Percentiles rank a stretch among this genome's conserved stretches.
Conservation (phyloP, 306 rosid species). For the Fagus sylvatica region DNA sequence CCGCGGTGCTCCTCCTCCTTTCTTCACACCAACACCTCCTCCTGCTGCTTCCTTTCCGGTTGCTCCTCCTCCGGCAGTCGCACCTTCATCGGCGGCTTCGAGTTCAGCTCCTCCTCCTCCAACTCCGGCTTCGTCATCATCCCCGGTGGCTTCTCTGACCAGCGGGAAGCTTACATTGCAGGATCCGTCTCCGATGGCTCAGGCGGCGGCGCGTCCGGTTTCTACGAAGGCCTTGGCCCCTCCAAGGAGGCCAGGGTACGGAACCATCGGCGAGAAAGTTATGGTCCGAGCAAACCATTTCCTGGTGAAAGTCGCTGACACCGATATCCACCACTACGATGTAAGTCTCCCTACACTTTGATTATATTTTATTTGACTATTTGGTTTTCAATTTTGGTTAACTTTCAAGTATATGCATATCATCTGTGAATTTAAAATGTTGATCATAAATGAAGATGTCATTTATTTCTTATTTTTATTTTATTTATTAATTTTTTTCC, state of each 20-base stretch:
- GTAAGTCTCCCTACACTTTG: not conserved
- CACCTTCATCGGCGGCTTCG: not conserved
- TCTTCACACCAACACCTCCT: not conserved
- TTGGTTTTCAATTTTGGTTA: not conserved
- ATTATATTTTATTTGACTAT: not conserved
- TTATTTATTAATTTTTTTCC: no score
- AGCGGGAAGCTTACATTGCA: not conserved
- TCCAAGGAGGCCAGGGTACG: not conserved
- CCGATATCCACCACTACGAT: no score
- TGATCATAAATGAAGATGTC: no score
- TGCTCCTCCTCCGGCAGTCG: not conserved
- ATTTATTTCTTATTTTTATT: no score
- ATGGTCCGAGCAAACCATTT: no score
- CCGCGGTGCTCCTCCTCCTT: not conserved
- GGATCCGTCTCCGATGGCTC: not conserved
- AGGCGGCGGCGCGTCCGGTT: conserved; percentile 24
- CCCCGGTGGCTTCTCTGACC: not conserved
- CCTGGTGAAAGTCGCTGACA: no score
- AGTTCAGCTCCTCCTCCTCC: conserved; percentile 5
- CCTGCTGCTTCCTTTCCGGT: not conserved
- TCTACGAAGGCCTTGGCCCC: conserved; percentile 36
- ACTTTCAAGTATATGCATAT: not conserved
- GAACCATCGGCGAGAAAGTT: no score
- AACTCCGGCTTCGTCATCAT: not conserved
- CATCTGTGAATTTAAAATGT: no score